phyloP scores from a whole-genome alignment of 768 basidiomycete species.

The Lentinula boryana region DNA sequence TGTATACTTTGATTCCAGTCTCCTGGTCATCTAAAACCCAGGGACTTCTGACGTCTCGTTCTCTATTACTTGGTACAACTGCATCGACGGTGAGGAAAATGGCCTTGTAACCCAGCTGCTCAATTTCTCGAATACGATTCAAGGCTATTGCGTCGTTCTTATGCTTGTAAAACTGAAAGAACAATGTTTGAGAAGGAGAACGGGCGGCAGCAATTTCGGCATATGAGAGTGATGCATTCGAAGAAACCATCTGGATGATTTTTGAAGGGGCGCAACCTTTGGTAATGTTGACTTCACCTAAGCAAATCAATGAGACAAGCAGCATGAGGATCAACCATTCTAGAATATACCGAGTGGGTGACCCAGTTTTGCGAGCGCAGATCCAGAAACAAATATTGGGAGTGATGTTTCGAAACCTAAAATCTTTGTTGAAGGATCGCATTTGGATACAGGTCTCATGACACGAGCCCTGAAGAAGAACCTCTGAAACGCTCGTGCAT shows the following conservation, averaged over 20 bases:
- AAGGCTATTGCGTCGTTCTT: slow-evolving; percentile 60
- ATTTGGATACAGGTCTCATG: slow-evolving; percentile 56
- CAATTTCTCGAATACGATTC: slow-evolving; percentile 67
- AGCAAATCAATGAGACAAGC: background rate
- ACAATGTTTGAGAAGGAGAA: slow-evolving; percentile 54
- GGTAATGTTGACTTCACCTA: slow-evolving; percentile 80
- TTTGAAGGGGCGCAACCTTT: slow-evolving; percentile 59
- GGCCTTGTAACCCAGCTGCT: slow-evolving; percentile 73
- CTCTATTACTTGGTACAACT: slow-evolving; percentile 76
- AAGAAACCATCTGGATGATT: slow-evolving; percentile 84
- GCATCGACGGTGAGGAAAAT: slow-evolving; percentile 93
- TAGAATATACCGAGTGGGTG: slow-evolving; percentile 52
- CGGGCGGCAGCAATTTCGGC: slow-evolving; percentile 58
- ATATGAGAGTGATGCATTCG: slow-evolving; percentile 68
- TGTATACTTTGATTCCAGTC: slow-evolving; percentile 21
- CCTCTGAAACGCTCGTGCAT: slow-evolving; percentile 68
- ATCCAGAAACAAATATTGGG: slow-evolving; percentile 79
- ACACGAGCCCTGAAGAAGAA: slow-evolving; percentile 88
- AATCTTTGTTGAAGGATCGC: slow-evolving; percentile 67
- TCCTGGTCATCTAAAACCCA: slow-evolving; percentile 57
- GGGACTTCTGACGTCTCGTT: slow-evolving; percentile 61
- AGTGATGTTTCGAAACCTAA: slow-evolving; percentile 67
- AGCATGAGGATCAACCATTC: background rate
- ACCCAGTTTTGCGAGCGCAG: slow-evolving; percentile 78
- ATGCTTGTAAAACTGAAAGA: slow-evolving; percentile 88